Percentiles rank a stretch among this genome's conserved stretches.
These are phyloP conservation scores for Platanthera guangdongensis DNA, from an alignment of 106 monocot species.

Conservation along the genomic window DNA sequence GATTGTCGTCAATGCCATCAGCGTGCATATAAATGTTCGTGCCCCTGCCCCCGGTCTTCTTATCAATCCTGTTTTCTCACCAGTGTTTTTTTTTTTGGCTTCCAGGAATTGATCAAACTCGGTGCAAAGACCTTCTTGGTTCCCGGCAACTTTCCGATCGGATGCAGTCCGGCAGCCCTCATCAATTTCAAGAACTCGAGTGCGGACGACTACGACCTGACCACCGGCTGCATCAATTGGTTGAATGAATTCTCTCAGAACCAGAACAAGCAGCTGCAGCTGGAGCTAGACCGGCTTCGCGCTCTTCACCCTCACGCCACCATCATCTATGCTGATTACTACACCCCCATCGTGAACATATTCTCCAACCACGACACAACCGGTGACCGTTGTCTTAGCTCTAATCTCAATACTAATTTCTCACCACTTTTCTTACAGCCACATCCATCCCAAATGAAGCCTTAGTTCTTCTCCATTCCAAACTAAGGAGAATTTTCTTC, in stretches of 20 bases:
- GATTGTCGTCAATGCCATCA: slow-evolving; percentile 20
- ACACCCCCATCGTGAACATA: slow-evolving; percentile 21
- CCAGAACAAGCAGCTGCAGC: slow-evolving; percentile 26
- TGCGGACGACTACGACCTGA: slow-evolving; percentile 28
- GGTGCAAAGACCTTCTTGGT: slow-evolving; percentile 45
- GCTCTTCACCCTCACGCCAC: slow-evolving; percentile 24
- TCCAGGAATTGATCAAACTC: not conserved
- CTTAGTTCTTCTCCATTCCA: no score
- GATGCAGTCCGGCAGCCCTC: slow-evolving; percentile 36
- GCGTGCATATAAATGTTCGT: not conserved
- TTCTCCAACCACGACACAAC: not conserved
- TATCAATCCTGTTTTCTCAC: not conserved
- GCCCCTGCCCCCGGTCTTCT: not conserved
- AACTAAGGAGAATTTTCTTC: not conserved
- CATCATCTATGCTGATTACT: slow-evolving; percentile 73
- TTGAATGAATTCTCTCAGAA: slow-evolving; percentile 40
- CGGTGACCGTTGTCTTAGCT: not conserved
- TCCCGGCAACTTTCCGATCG: slow-evolving; percentile 46
- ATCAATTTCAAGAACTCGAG: slow-evolving; percentile 7
- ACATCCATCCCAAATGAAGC: no score
- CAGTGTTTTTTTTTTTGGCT: not conserved
- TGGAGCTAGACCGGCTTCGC: slow-evolving; percentile 24
- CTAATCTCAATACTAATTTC: no score
- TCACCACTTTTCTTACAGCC: no score
- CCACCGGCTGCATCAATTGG: slow-evolving; percentile 44